phyloP scores from a whole-genome alignment of 2,329 filamentous ascomycete species.

The Aspergillus hiratsukae region DNA sequence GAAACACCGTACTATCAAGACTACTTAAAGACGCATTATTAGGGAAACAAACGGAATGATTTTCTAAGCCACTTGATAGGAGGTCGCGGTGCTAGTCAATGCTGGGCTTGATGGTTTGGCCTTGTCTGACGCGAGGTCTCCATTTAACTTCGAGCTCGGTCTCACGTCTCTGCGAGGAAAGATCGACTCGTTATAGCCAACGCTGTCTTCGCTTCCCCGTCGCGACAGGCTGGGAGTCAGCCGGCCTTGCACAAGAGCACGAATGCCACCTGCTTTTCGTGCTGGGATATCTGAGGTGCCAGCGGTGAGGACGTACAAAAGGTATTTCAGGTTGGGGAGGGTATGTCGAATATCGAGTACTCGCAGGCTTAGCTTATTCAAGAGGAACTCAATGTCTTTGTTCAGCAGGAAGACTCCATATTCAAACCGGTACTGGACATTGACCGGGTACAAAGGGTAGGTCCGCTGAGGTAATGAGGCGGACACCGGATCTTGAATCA shows the following conservation, averaged over 20 bases:
- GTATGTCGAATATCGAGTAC: conserved; percentile 90
- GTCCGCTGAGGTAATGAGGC: conserved; percentile 53
- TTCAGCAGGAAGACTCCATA: conserved; percentile 96
- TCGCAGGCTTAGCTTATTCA: conserved; percentile 64
- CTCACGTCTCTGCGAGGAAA: conserved; percentile 25
- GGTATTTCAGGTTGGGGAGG: conserved; percentile 86
- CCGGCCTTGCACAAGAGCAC: conserved; percentile 41
- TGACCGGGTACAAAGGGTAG: conserved; percentile 76
- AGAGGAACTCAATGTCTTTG: conserved; percentile 78
- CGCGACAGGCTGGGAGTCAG: conserved; percentile 36
- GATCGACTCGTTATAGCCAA: conserved; percentile 26
- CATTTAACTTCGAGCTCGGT: conserved; percentile 24
- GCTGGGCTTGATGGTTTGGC: conserved; percentile 12
- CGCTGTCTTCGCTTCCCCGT: conserved; percentile 39
- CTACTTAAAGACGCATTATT: conserved; percentile 1
- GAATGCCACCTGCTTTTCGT: conserved; percentile 51
- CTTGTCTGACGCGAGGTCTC: conserved; percentile 17
- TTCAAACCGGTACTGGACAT: conserved; percentile 84
- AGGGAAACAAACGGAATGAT: neutral
- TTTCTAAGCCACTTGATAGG: conserved; percentile 17
- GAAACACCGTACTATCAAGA: neutral
- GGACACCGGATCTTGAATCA: conserved; percentile 70
- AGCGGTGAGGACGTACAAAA: conserved; percentile 83
- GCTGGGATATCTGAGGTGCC: conserved; percentile 61
- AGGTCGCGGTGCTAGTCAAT: conserved; percentile 12